phyloP scores from a whole-genome alignment of 305 asterid species.

The Fraxinus sp. region DNA sequence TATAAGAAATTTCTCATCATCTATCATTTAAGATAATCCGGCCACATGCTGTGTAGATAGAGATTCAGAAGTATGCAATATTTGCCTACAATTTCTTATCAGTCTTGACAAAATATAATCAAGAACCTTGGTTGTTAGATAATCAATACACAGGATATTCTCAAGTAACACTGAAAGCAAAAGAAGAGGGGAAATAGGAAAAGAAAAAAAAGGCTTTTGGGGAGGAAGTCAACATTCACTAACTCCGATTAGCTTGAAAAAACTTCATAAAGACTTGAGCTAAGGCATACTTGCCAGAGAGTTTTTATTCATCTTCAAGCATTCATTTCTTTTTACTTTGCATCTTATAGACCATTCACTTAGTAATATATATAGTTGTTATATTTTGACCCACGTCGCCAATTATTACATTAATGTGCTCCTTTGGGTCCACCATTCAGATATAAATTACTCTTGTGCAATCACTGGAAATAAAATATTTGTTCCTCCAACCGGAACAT shows the following conservation, averaged over 20 bases:
- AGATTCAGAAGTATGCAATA: conserved; percentile 4
- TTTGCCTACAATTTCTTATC: conserved; percentile 6
- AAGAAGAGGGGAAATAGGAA: background rate
- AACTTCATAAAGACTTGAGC: background rate
- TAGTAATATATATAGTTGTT: background rate
- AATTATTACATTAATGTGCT: background rate
- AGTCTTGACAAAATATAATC: conserved; percentile 17
- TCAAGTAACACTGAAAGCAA: background rate
- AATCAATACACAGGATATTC: conserved; percentile 18
- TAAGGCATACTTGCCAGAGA: background rate
- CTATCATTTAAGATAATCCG: conserved; percentile 16
- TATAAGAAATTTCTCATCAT: conserved; percentile 15
- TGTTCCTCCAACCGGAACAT: background rate
- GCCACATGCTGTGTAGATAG: conserved; percentile 7
- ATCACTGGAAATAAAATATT: background rate
- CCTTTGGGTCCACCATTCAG: background rate
- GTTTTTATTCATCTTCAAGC: background rate
- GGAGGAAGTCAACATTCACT: background rate
- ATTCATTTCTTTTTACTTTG: background rate
- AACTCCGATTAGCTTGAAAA: background rate
- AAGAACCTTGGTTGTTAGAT: conserved; percentile 14
- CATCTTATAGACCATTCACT: background rate
- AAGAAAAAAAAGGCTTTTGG: background rate
- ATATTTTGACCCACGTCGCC: background rate
- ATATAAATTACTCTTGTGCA: background rate